These are phyloP conservation scores for Solanum verrucosum DNA, from an alignment of 257 asterid species.

Conservation along the genomic window DNA sequence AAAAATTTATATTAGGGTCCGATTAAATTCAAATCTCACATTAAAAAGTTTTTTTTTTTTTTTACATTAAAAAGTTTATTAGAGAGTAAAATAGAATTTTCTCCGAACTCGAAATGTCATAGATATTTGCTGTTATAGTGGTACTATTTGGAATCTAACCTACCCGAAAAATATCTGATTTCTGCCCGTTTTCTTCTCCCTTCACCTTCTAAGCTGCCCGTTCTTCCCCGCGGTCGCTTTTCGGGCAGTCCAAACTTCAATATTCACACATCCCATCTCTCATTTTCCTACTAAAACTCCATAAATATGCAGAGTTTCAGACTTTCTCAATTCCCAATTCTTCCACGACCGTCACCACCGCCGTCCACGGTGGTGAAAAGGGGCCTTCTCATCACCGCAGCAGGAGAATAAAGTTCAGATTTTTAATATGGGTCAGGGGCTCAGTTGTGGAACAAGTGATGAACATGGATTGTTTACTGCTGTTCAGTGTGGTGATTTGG, in stretches of 20 bases:
- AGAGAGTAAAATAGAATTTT: neutral
- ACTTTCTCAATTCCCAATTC: neutral
- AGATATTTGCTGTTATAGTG: neutral
- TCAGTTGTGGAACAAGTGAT: slow-evolving; percentile 66
- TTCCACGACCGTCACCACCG: slow-evolving; percentile 17
- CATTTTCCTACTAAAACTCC: neutral
- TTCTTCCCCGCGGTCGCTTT: neutral
- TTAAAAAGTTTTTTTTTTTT: too few relatives aligned
- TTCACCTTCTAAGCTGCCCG: slow-evolving; percentile 25
- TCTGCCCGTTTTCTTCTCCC: slow-evolving; percentile 45
- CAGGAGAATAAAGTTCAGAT: too few relatives aligned
- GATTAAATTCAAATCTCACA: fast-evolving
- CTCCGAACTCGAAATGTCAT: neutral
- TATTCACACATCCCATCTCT: neutral
- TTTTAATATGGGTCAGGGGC: slow-evolving; percentile 69
- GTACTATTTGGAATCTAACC: slow-evolving; percentile 26
- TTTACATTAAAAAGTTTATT: too few relatives aligned
- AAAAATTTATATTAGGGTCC: fast-evolving
- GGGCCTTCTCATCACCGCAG: neutral
- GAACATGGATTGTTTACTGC: slow-evolving; percentile 66
- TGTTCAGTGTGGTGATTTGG: slow-evolving; percentile 68
- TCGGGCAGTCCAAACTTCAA: slow-evolving; percentile 55
- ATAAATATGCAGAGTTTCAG: slow-evolving; percentile 22
- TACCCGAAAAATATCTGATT: slow-evolving; percentile 62
- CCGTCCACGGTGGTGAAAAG: slow-evolving; percentile 40